phyloP scores from a whole-genome alignment of 2,329 filamentous ascomycete genomes.

The Cryphonectria nitschkei region DNA sequence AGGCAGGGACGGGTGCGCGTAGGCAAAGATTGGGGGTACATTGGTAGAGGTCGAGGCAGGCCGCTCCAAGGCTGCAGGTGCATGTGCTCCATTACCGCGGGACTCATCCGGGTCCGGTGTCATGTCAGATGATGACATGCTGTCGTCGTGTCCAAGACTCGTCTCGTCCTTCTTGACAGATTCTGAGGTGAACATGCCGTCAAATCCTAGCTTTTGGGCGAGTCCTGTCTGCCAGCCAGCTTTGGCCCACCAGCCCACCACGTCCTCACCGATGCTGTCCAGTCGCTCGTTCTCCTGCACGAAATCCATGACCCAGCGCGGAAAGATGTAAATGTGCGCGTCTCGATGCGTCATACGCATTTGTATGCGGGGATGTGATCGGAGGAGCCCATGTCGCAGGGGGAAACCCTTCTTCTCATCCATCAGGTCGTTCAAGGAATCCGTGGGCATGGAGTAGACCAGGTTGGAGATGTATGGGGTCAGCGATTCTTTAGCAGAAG shows the following conservation, averaged over 20 bases:
- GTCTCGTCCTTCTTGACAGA: slow-evolving; percentile 39
- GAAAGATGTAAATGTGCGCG: slow-evolving; percentile 93
- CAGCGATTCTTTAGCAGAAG: slow-evolving; percentile 66
- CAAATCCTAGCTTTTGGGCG: slow-evolving; percentile 74
- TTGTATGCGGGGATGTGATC: slow-evolving; percentile 73
- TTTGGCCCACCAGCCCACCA: slow-evolving; percentile 95
- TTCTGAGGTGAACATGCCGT: slow-evolving; percentile 61
- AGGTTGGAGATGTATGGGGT: slow-evolving; percentile 73
- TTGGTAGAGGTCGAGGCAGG: slow-evolving; percentile 24
- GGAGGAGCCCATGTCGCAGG: slow-evolving; percentile 75
- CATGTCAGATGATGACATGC: slow-evolving; percentile 32
- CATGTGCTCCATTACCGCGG: slow-evolving; percentile 12
- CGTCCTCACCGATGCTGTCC: slow-evolving; percentile 87
- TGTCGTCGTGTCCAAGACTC: slow-evolving; percentile 35
- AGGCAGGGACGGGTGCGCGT: slow-evolving; percentile 68
- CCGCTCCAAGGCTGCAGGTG: slow-evolving; percentile 9
- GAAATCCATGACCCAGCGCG: slow-evolving; percentile 87
- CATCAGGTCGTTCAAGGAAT: slow-evolving; percentile 82
- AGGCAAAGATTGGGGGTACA: slow-evolving; percentile 78
- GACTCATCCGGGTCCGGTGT: slow-evolving; percentile 28
- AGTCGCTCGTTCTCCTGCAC: slow-evolving; percentile 78
- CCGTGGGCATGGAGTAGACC: slow-evolving; percentile 85
- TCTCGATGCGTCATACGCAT: slow-evolving; percentile 86
- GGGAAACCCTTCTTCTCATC: slow-evolving; percentile 75
- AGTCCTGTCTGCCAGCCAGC: slow-evolving; percentile 86